Percentiles rank a stretch among this genome's conserved stretches.
Evolutionary conservation across 1,284 basidiomycete species (phyloP).

Genomic region (Irpex sp.): DNA sequence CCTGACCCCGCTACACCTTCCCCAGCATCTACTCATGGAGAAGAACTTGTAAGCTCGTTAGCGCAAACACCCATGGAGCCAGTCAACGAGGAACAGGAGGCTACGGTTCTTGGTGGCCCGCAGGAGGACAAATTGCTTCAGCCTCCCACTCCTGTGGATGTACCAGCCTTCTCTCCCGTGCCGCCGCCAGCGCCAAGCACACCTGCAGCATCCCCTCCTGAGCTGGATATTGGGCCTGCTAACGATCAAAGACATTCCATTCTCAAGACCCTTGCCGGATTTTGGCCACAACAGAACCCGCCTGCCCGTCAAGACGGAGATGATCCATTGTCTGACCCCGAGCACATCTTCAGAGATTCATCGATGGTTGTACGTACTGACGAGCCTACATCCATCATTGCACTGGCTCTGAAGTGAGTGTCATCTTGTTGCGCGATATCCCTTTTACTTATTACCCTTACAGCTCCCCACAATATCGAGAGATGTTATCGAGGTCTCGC

Average conservation of each 20-base stretch:
- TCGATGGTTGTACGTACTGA: conserved; percentile 95
- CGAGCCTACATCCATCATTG: conserved; percentile 97
- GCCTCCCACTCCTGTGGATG: conserved; percentile 4
- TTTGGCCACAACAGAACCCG: conserved; percentile 65
- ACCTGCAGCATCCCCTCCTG: conserved; percentile 49
- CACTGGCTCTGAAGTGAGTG: conserved; percentile 84
- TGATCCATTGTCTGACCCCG: conserved; percentile 70
- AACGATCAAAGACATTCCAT: conserved; percentile 73
- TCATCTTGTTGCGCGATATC: conserved; percentile 7
- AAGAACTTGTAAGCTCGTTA: conserved; percentile 5
- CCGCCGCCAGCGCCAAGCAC: conserved; percentile 27
- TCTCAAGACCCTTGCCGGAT: conserved; percentile 81
- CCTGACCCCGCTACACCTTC: neutral
- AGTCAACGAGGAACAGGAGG: neutral
- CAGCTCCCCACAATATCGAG: conserved; percentile 86
- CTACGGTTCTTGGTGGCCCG: conserved; percentile 6
- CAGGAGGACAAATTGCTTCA: conserved; percentile 7
- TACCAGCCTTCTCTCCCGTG: conserved; percentile 46
- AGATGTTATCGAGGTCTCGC: conserved; percentile 75
- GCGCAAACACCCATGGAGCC: neutral
- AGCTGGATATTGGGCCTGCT: conserved; percentile 45
- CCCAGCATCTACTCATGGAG: conserved; percentile 11
- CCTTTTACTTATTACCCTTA: neutral
- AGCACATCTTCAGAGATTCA: conserved; percentile 94
- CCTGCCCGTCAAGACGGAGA: conserved; percentile 41